Base-by-base conservation (phyloP, 75 land plant species). In the Isoetes taiwanensis region DNA sequence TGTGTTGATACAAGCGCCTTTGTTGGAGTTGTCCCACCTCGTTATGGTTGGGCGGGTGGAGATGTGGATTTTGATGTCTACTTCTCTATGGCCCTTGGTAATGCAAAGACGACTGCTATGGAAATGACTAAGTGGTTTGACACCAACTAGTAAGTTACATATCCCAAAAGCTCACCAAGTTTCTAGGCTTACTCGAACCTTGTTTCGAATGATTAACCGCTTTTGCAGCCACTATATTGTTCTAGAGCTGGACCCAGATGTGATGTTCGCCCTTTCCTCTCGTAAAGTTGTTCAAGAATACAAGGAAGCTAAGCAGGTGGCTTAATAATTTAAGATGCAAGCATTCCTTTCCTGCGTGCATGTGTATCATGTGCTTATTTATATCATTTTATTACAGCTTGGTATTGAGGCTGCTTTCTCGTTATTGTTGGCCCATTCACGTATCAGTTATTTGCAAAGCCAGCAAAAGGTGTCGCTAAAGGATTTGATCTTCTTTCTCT, bases 61-160 rank as follows among this genome's bases (percentile, higher is more conserved):
- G 50, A 46, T 8, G 50, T 46, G n/a, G 50, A 6, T 4, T 46
- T 46, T 23, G 50, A 46, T 23, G 25, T 23, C 50, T 46, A 46
- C 23, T 46, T 46, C 50, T 46, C 50, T n/a, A 46, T 46, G 50
- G 50, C 50, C 4, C 5, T 16, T 6, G 50, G 50, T 5, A 46
- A 46, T 46, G 50, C 50, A 19, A 46, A 46, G 50, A 19, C 16
- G 16, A 19, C 50, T 5, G 50, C 50, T 16, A 46, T 46, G 50
- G 50, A 46, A n/a, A 46, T 46, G 50, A 46, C 50, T 16, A 46
- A 46, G 16, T 46, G 50, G 50, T 46, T 46, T n/a, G 50, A 46
- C 50, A 46, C 50, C 4, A 46, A 46, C 50, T 46, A 46, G 50
- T 46, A 46, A 46, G 50, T 46, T 19, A 19, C 16, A 37, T 37